Percentiles rank a stretch among this genome's conserved stretches.
Evolutionary conservation across 345 rosid genomes (phyloP).

Genomic region (Eucalyptus leucophloia): DNA sequence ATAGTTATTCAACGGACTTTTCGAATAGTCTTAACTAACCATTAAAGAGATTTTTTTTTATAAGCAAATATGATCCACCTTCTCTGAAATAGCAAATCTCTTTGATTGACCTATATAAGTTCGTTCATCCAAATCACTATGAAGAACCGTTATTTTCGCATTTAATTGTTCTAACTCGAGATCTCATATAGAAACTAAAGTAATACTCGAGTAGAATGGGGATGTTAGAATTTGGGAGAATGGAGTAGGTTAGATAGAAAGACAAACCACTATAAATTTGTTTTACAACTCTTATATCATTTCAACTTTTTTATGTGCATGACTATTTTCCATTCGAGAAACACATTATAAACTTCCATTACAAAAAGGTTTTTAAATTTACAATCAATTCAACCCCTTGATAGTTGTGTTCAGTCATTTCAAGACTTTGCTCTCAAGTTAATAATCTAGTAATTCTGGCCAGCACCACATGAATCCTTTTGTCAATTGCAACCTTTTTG

Average conservation of each 20-base stretch:
- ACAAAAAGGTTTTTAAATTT: not conserved
- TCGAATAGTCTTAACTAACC: fast-evolving
- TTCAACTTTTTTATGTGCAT: not conserved
- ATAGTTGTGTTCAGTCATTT: not conserved
- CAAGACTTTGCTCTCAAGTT: not conserved
- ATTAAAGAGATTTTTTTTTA: not conserved
- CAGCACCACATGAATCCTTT: not conserved
- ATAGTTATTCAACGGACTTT: fast-evolving
- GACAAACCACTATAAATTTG: not conserved
- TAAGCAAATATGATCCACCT: no score
- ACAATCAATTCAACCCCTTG: not conserved
- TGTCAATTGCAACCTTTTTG: not conserved
- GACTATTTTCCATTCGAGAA: not conserved
- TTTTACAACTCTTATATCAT: no score
- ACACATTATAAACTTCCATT: not conserved
- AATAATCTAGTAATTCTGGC: not conserved
- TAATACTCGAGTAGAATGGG: no score
- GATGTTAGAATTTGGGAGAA: not conserved
- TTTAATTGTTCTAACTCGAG: not conserved
- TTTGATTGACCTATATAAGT: no score
- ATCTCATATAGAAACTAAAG: no score
- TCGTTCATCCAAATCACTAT: not conserved
- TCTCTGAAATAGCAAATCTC: no score
- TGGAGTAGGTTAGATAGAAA: not conserved
- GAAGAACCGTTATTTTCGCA: no score